Base-by-base conservation (phyloP, 306 rosid genomes). In the Medicago ruthenica region DNA sequence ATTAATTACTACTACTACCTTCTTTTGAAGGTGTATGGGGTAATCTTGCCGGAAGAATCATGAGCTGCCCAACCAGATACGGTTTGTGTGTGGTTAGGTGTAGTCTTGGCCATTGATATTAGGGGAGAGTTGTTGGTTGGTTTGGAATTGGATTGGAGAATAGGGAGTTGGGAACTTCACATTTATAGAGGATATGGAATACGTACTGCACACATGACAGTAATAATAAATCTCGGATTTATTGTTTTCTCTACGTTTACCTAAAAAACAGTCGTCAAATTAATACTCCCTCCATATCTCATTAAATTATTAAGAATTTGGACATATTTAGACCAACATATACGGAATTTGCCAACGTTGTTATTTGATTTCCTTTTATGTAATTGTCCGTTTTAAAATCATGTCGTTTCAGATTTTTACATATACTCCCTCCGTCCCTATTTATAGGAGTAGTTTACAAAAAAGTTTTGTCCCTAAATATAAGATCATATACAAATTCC, bases 51-150 rank as follows among this genome's bases (percentile, higher is more conserved):
- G 4, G 97, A 88, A 61, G 97, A 63, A 85, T 91, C 93, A 18
- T 78, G 89, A 45, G 97, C 97, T 64, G 97, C 97, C 97, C 97
- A 91, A 2, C 97, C 97, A 34, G 88, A 83, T 7, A 91, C 97
- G 4, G 70, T 83, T 6, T 83, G 86, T 41, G 91, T 86, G 86
- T 91, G 97, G 44, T 89, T 91, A 0, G 89, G 86, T 51, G 97
- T 91, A 6, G 85, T 82, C 66, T 82, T 78, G 34, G 92, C 85
- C 95, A 91, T 91, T 15, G 18, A 54, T 54, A 8, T 17, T 5
- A 8, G 2, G 22, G 5, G 34, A 27, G 41, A 40, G 66, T 60
- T 8, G 66, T 24, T 59, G 67, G 36, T 6, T 63, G 11, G 20
- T 27, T 27, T 3, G 31, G 31, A 27, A 27, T 27, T 27, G 54